phyloP scores from a whole-genome alignment of 2,329 filamentous ascomycete genomes.

The Trichoderma arundinaceum region DNA sequence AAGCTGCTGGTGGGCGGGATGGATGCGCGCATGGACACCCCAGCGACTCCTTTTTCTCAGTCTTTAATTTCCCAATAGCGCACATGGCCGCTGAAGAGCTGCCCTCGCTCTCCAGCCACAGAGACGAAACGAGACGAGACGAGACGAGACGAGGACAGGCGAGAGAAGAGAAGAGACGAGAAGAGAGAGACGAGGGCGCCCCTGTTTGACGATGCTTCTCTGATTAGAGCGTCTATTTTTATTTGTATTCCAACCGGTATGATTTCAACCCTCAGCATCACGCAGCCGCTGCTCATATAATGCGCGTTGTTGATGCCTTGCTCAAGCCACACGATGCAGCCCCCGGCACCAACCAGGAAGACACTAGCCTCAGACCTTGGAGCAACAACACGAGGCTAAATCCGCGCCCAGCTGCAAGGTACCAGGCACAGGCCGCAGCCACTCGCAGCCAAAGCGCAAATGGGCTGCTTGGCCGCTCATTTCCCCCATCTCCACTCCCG shows the following conservation, averaged over 20 bases:
- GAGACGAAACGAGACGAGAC: background rate
- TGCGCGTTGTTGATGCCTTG: no score
- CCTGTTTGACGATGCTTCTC: background rate
- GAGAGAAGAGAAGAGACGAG: conserved; percentile 4
- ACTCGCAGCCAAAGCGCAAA: conserved; percentile 8
- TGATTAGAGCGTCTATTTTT: background rate
- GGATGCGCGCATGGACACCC: conserved; percentile 1
- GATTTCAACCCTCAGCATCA: no score
- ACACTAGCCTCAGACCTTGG: conserved; percentile 10
- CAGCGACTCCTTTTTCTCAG: conserved; percentile 33
- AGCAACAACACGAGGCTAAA: conserved; percentile 22
- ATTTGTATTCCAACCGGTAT: background rate
- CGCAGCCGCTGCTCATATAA: no score
- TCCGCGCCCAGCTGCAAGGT: conserved; percentile 23
- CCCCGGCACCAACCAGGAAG: conserved; percentile 8
- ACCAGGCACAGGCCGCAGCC: conserved; percentile 23
- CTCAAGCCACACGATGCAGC: background rate
- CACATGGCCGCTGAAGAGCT: no score
- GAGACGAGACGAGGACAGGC: conserved; percentile 18
- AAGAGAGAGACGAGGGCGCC: background rate
- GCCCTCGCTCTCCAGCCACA: background rate
- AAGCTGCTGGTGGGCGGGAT: conserved; percentile 1
- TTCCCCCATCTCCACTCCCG: conserved; percentile 25
- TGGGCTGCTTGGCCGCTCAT: conserved; percentile 22
- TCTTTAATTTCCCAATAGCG: conserved; percentile 32